Evolutionary conservation across 1,284 basidiomycete genomes (phyloP).

Genomic region (Ganoderma leucocontextum): DNA sequence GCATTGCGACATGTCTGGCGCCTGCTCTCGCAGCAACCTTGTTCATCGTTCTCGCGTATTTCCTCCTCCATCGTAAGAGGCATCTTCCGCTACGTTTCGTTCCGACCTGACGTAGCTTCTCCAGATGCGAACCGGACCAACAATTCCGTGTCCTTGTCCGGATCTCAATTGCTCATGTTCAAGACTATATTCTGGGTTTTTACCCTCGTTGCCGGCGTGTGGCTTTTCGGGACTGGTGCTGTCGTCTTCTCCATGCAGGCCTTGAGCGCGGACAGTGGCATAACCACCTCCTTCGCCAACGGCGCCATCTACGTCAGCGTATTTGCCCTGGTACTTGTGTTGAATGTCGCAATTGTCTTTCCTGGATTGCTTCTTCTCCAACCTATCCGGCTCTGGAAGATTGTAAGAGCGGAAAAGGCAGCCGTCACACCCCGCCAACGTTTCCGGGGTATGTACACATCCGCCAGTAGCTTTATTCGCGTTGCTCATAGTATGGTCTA

Average conservation of each 20-base stretch:
- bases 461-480: neutral
- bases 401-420: constrained; percentile 59
- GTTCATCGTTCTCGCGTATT: constrained; percentile 64
- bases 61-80: constrained; percentile 62
- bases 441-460: constrained; percentile 68
- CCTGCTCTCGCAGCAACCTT: constrained; percentile 69
- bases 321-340: constrained; percentile 66
- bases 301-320: constrained; percentile 77
- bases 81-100: constrained; percentile 14
- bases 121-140: constrained; percentile 59
- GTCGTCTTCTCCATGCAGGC: constrained; percentile 71
- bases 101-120: neutral
- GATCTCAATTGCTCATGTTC: constrained; percentile 66
- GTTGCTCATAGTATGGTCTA: constrained; percentile 20
- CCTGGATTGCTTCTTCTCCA: constrained; percentile 78
- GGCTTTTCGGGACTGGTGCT: constrained; percentile 72
- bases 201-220: constrained; percentile 60
- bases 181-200: constrained; percentile 75
- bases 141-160: constrained; percentile 69
- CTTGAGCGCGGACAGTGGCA: constrained; percentile 52
- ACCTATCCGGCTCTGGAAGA: constrained; percentile 65
- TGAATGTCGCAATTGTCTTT: constrained; percentile 74
- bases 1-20: constrained; percentile 70
- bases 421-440: constrained; percentile 79
- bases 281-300: constrained; percentile 63